phyloP scores from a whole-genome alignment of 805 yeast species.

The Priceomyces castillae region DNA sequence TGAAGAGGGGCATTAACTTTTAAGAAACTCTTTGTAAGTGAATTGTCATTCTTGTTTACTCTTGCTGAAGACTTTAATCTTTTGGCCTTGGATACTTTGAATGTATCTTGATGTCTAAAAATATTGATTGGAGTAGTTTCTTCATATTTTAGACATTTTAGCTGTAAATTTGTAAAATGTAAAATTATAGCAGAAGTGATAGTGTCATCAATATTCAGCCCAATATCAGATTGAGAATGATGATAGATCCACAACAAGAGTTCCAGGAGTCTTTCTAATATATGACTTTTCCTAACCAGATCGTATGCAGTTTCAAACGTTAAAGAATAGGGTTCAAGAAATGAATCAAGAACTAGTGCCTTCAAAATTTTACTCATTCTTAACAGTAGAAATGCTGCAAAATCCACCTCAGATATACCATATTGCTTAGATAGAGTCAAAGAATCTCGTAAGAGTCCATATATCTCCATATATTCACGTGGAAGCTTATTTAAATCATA shows the following conservation, averaged over 20 bases:
- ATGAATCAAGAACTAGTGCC: conserved; percentile 5
- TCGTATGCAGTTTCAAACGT: background rate
- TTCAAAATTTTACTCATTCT: conserved; percentile 6
- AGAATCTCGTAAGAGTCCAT: background rate
- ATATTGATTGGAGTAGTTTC: background rate
- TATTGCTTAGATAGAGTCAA: background rate
- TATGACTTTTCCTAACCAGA: background rate
- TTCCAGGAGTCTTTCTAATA: background rate
- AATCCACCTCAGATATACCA: background rate
- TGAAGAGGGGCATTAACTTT: background rate
- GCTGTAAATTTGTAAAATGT: conserved; percentile 1
- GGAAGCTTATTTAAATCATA: background rate
- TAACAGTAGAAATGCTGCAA: background rate
- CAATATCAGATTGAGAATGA: background rate
- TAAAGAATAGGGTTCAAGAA: background rate
- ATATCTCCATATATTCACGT: background rate
- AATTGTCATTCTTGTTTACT: background rate
- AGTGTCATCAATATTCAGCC: background rate
- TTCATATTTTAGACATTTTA: background rate
- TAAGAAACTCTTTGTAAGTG: background rate
- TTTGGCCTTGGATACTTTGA: conserved; percentile 1
- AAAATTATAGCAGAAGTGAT: background rate
- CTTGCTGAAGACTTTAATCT: background rate
- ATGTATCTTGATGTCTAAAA: conserved; percentile 1
- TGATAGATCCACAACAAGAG: background rate